Evolutionary conservation across 1,284 basidiomycete genomes (phyloP).

Genomic region (Heterobasidion parviporum): DNA sequence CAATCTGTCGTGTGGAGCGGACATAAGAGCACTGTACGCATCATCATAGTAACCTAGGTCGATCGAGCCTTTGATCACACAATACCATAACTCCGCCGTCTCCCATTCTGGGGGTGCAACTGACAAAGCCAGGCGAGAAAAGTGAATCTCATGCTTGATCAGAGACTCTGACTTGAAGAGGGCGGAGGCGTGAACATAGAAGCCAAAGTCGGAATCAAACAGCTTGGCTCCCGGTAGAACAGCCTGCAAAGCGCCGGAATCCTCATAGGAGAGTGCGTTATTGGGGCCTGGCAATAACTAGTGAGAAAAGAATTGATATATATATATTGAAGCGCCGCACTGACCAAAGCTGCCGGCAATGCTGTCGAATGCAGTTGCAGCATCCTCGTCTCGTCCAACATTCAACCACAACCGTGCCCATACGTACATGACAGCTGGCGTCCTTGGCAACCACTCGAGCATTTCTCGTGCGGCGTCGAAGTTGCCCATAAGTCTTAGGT

Average conservation of each 20-base stretch:
- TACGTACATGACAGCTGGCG: constrained; percentile 70
- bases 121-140: constrained; percentile 74
- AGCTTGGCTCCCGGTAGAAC: constrained; percentile 54
- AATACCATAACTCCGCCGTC: constrained; percentile 66
- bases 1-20: constrained; percentile 69
- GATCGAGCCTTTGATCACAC: constrained; percentile 69
- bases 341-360: constrained; percentile 75
- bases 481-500: constrained; percentile 60
- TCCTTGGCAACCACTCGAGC: constrained; percentile 67
- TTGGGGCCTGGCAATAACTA: constrained; percentile 35
- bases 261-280: constrained; percentile 46
- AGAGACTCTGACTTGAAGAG: constrained; percentile 59
- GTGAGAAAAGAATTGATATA: constrained; percentile 2
- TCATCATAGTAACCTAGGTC: constrained; percentile 75
- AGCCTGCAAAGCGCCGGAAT: constrained; percentile 50
- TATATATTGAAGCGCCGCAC: constrained; percentile 15
- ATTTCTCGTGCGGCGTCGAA: constrained; percentile 55
- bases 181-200: constrained; percentile 70
- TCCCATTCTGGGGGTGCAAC: constrained; percentile 45
- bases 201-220: constrained; percentile 58
- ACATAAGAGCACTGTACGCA: constrained; percentile 74
- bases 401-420: constrained; percentile 62
- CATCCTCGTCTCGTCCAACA: constrained; percentile 69
- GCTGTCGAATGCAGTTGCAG: constrained; percentile 61
- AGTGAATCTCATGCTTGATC: constrained; percentile 59